Base-by-base conservation (phyloP, 1,284 basidiomycete species). In the Mycena sp. region DNA sequence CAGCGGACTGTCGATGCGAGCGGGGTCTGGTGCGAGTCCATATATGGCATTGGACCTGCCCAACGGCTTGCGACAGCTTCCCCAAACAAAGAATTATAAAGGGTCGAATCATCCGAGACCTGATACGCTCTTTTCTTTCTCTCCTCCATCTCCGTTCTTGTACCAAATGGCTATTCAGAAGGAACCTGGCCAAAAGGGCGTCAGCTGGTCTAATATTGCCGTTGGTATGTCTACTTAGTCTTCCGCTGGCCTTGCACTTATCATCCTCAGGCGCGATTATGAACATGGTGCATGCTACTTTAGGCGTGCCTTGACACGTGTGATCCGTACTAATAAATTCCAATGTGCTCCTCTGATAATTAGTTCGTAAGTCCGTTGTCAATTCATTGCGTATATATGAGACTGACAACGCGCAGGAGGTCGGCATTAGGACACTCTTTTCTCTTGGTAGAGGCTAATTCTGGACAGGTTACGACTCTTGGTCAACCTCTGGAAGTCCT, bases 161-260 rank as follows among this genome's bases (percentile, higher is more conserved):
- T 32, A 56, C 63, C 70, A 77, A 71, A 94, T 93, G 92, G 92
- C 87, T 77, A 87, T 93, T 70, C 83, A 88, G 74, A 87, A 85
- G 74, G 91, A 92, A 81, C 93, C 93, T 61, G 93, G 93, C 69
- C 91, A 96, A 80, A 97, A 97, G 80, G 95, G 96, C 73, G 88
- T 98, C 74, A 96, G 88, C 81, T 99, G 96, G 96, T 96, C 95
- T 73, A 99, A 99, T 84, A 98, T 99, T 81, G 97, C 96, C 69
- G 94, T 99, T 79, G 96, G 96, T 92, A 77, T 44, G 59, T 61
- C 51, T 57, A 32, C 61, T 35, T 58, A 29, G 29, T 43, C 60
- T 44, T 54, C 69, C 58, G 70, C 67, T 69, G 69, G 72, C 68
- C 56, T 68, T 67, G 44, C 62, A 9, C 58, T 70, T 41, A 65